Evolutionary conservation across 768 basidiomycete species (phyloP), one percentile per base, ranked within the genome.

Genomic region (Mycena capillaripes): DNA sequence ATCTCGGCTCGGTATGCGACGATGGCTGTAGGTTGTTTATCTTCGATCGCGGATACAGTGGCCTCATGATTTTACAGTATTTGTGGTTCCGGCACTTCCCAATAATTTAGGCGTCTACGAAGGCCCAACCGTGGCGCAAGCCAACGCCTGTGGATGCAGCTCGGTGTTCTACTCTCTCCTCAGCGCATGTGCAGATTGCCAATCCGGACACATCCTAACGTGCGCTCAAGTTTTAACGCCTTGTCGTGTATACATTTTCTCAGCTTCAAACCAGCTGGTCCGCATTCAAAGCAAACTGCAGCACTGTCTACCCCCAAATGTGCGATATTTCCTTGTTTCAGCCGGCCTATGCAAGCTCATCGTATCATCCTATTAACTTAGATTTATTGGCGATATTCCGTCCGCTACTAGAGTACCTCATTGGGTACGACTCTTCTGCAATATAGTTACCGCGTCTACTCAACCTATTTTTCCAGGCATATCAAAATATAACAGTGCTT

Each of bases 161-260:
- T 83, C 88, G 0, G 86, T 90, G 14, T 85, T 86, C 55, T 90
- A 89, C 78, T 85, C 86, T n/a, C 74, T 89, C 74, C 73, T 88
- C 67, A 85, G 84, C 62, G 87, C 88, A n/a, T 90, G 89, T 74
- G 83, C 85, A 5, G 74, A 77, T 14, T 90, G 89, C 74, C 89
- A 90, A 76, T 78, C 70, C 32, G 79, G 78, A 19, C 53, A 77
- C 10, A 83, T 80, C 66, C 32, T 84, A 56, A 48, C 53, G 86
- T 87, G 59, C 36, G 82, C 76, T 27, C 61, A 10, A 60, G 2
- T n/a, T 60, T 66, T 30, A 59, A 38, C 32, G 2, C 5, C 11
- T 12, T 3, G 17, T 16, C 19, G 9, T 32, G 30, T n/a, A 29
- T 48, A 44, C 11, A 32, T 16, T 61, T n/a, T n/a, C 30, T 42